Evolutionary conservation across 2,329 filamentous ascomycete species (phyloP).

Genomic region (Penicillium fuscoglaucum): DNA sequence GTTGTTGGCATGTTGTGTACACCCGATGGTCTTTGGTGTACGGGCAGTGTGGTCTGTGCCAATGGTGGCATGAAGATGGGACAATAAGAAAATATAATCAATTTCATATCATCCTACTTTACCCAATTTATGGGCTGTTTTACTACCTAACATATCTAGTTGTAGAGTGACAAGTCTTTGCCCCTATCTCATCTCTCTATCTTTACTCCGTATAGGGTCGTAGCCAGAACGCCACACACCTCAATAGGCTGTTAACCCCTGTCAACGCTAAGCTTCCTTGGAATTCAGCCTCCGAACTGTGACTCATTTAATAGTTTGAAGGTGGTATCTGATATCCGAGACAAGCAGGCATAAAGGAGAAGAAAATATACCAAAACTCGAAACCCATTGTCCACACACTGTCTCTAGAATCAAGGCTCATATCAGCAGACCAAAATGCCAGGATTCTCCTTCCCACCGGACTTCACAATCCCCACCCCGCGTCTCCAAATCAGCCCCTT

Average conservation of each 20-base stretch:
- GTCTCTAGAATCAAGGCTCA: background rate
- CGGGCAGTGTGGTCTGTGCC: conserved; percentile 75
- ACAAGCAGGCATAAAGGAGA: background rate
- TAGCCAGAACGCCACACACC: background rate
- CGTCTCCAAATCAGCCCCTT: conserved; percentile 22
- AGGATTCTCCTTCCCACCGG: conserved; percentile 7
- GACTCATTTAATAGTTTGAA: background rate
- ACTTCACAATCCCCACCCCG: conserved; percentile 12
- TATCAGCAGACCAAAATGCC: conserved; percentile 2
- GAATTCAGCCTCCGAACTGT: background rate
- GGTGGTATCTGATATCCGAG: background rate
- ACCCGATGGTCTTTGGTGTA: conserved; percentile 72
- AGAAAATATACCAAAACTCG: too few species aligned
- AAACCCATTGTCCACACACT: background rate
- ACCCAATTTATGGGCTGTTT: too few species aligned
- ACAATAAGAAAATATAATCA: conserved; percentile 5
- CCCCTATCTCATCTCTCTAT: background rate
- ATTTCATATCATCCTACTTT: too few species aligned
- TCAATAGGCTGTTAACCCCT: background rate
- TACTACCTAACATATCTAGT: too few species aligned
- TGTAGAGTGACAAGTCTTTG: too few species aligned
- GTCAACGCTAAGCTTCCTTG: background rate
- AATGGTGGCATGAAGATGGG: conserved; percentile 72
- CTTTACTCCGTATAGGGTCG: background rate
- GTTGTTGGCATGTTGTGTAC: conserved; percentile 75